Evolutionary conservation across 805 yeast species (phyloP), one percentile per base, ranked within the genome.

Genomic region (Clavispora vitiphila): DNA sequence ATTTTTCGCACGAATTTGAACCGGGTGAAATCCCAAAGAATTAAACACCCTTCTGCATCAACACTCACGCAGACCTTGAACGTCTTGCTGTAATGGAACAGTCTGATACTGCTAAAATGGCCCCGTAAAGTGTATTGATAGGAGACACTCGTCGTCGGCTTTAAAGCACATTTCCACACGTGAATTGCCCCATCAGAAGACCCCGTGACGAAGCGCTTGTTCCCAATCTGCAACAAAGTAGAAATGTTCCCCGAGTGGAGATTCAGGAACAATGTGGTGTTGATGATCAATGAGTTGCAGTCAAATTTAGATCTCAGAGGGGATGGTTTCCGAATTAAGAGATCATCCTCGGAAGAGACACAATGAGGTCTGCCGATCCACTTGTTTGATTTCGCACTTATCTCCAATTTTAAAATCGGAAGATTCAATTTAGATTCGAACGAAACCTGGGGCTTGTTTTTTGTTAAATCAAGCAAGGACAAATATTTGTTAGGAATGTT

Each of bases 21-120:
- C 23, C 80, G 56, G 2, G 79, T 70, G 30, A 79, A 49, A 51
- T 86, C 87, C 91, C 95, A 86, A 4, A 80, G 47, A 15, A 71
- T 70, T 2, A 80, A 76, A 2, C 58, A 57, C 1, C 95, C 91
- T 8, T 57, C 63, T 0, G 41, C 50, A 54, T 83, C 88, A 19
- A 77, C 57, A 45, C 83, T 75, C 10, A 82, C 46, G 8, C 83
- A 65, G 3, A 74, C 57, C 40, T 81, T 79, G 54, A 70, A 82
- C 32, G 78, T 74, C 7, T 71, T 62, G 20, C 81, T 74, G 24
- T 71, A 67, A 29, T 65, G 62, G 20, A 87, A 54, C n/a, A 68
- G 66, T 12, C 53, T 61, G 3, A 86, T 67, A 0, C 64, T 56
- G 5, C 65, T 44, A 1, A 71, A 55, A 60, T 86, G 95, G 0